phyloP scores from a whole-genome alignment of 768 basidiomycete species.

The Phlebiopsis gigantea region DNA sequence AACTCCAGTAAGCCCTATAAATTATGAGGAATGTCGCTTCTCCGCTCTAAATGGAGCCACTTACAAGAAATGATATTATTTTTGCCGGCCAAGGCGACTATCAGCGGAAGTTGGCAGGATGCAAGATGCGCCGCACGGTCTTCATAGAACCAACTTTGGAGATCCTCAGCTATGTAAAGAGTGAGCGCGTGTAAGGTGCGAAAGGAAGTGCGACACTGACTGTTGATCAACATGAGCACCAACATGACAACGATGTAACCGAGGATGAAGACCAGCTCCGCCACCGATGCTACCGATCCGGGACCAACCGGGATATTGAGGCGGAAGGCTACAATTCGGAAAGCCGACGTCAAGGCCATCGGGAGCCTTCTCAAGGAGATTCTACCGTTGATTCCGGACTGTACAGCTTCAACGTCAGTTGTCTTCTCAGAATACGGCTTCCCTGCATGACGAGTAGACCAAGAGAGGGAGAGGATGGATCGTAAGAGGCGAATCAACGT shows the following conservation, averaged over 20 bases:
- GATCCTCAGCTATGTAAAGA: constrained; percentile 12
- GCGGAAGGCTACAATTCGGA: constrained; percentile 47
- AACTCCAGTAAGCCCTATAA: constrained; percentile 44
- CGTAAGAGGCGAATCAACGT: constrained; percentile 25
- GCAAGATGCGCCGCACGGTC: constrained; percentile 37
- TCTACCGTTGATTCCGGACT: constrained; percentile 14
- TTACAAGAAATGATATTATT: constrained; percentile 53
- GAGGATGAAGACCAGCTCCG: constrained; percentile 42
- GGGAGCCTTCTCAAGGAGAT: constrained; percentile 29
- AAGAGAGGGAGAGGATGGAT: constrained; percentile 9
- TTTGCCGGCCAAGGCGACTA: constrained; percentile 52
- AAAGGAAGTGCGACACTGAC: constrained; percentile 28
- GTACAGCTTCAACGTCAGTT: constrained; percentile 5
- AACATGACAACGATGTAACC: constrained; percentile 42
- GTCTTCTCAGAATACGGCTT: constrained; percentile 13
- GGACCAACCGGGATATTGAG: constrained; percentile 41
- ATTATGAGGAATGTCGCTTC: background rate
- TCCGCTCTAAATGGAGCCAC: background rate
- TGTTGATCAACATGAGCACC: constrained; percentile 37
- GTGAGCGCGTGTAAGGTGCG: background rate
- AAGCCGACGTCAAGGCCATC: constrained; percentile 34
- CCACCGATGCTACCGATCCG: constrained; percentile 29
- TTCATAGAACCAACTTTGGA: constrained; percentile 23
- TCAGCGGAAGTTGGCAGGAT: constrained; percentile 43
- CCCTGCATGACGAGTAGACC: background rate